Evolutionary conservation across 2,329 filamentous ascomycete genomes (phyloP), one percentile per base, ranked within the genome.

Genomic region (Paecilomyces sp.): DNA sequence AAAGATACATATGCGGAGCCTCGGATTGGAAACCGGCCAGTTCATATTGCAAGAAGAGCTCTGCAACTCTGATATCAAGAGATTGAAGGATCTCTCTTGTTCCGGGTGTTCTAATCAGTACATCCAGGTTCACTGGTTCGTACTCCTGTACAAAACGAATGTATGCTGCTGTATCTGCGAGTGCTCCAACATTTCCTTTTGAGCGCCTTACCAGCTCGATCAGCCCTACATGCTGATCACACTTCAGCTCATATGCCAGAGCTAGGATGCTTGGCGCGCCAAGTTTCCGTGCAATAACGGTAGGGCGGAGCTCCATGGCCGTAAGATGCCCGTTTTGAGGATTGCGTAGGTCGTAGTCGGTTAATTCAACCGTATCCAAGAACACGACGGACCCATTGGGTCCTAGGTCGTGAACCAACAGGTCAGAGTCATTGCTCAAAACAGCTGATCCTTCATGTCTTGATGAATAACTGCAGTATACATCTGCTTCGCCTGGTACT

Each of bases 351-450:
- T 64, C 36, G 30, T 61, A 59, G 1, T 63, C 58, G 8, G 62
- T 60, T 11, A 72, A 59, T 34, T 84, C 79, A 1, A 93, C 72
- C 55, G 91, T 88, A 59, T 82, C 80, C 31, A 96, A 82, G 59
- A 93, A 87, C 0, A 86, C 78, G 0, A 96, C 85, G 0, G 80
- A 78, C 0, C 88, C 88, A 1, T 80, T 63, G 0, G 69, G 55
- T 0, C 87, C 88, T 8, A 93, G 80, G 60, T 91, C 82, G 69
- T 92, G 87, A 0, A 93, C 81, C 0, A 96, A 77, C 8, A 97
- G 80, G 69, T 97, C 93, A 0, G 92, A 95, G 68, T 97, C 93
- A n/a, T 86, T 87, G 0, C 91, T 95, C 6, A 97, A 74, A 30
- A 87, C 78, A 13, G 91, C 81, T 1, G 79, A 77, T 0, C 84